Percentiles rank a stretch among this genome's conserved stretches.
phyloP scores from a whole-genome alignment of 139 green algal species.

The Mesostigma viride region DNA sequence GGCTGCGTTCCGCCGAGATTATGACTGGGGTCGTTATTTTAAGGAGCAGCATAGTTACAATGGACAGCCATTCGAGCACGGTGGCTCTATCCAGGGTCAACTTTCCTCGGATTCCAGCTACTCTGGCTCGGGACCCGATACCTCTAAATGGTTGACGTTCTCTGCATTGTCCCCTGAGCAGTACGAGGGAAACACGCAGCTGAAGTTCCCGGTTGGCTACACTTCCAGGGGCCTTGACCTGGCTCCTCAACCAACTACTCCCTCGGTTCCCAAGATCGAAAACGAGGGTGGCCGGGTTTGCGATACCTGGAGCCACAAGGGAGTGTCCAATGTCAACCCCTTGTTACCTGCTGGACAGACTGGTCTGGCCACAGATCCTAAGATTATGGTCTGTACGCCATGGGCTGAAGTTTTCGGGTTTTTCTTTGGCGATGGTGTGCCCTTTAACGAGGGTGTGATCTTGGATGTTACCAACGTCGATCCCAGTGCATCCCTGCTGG shows the following conservation, averaged over 20 bases:
- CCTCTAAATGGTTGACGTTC: background rate
- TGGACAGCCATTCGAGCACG: background rate
- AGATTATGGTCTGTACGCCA: conserved; percentile 20
- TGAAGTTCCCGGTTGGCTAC: conserved; percentile 6
- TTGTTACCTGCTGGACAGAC: too few relatives aligned
- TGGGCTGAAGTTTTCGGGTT: conserved; percentile 29
- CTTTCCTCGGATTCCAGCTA: conserved; percentile 3
- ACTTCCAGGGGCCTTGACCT: background rate
- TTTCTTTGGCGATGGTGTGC: conserved; percentile 23
- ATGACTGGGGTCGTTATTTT: conserved; percentile 26
- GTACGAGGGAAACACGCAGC: background rate
- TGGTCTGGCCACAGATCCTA: too few relatives aligned
- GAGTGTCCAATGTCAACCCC: too few relatives aligned
- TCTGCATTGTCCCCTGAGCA: background rate
- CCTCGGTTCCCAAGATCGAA: too few relatives aligned
- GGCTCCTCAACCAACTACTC: background rate
- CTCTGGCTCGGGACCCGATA: background rate
- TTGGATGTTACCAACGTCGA: conserved; percentile 6
- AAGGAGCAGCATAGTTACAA: conserved; percentile 22
- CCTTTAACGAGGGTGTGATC: conserved; percentile 8
- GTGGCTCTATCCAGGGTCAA: background rate
- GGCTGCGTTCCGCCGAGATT: conserved; percentile 26
- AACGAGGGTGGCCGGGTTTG: too few relatives aligned
- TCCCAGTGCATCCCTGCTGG: background rate
- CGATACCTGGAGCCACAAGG: too few relatives aligned